A percentile compares a stretch with the other conserved stretches of the same genome.
Conservation (phyloP, 306 rosid genomes). For the Spatholobus suberectus region DNA sequence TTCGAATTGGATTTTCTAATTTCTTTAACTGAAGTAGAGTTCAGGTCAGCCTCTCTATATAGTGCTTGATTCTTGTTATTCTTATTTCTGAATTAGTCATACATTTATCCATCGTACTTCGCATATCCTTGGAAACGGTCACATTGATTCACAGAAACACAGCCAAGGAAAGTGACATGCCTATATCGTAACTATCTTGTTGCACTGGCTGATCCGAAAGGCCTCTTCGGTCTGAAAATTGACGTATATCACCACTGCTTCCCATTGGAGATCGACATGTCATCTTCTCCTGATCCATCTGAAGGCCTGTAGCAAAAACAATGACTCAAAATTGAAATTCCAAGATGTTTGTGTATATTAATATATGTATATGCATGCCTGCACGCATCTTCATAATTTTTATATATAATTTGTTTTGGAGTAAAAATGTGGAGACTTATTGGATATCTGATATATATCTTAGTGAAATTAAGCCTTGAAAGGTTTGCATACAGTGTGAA, state of each 20-base stretch:
- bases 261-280: conserved; percentile 63
- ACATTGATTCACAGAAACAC: conserved; percentile 11
- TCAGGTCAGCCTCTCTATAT: too few relatives aligned
- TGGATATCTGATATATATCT: background rate
- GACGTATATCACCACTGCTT: conserved; percentile 44
- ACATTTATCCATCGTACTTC: background rate
- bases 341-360: background rate
- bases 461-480: conserved; percentile 17
- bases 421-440: background rate
- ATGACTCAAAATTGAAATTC: conserved; percentile 20
- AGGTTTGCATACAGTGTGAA: background rate
- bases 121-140: background rate
- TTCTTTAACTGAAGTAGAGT: too few relatives aligned
- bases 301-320: conserved; percentile 61
- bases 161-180: background rate
- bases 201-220: conserved; percentile 54
- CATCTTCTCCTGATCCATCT: conserved; percentile 94
- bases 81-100: too few relatives aligned
- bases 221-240: conserved; percentile 62
- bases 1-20: too few relatives aligned
- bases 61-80: too few relatives aligned
- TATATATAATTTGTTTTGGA: conserved; percentile 1
- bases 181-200: too few relatives aligned
- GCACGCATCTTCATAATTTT: background rate
- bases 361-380: background rate